Base-by-base conservation (phyloP, 139 green algal genomes). In the Chlorella vulgaris region DNA sequence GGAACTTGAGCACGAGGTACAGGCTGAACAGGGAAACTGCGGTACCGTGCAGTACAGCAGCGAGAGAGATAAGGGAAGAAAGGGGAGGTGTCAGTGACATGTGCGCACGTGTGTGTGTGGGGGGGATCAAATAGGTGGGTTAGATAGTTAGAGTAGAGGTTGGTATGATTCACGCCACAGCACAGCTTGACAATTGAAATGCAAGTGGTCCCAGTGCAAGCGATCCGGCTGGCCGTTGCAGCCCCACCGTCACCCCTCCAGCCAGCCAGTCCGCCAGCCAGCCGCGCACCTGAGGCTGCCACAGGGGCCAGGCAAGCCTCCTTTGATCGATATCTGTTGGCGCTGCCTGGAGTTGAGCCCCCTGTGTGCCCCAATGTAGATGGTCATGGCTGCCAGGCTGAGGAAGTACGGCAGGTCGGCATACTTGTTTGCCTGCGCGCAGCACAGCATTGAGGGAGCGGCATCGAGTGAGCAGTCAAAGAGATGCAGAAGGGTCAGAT, bases 281-380 rank as follows among this genome's bases (percentile, higher is more conserved):
- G 15, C 47, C 47, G 10, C 65, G 2, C 73, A 79, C 73, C 73
- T 26, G 73, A 79, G 7, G 92, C 91, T 0, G 85, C 39, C 5
- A 97, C 21, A 2, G 93, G 93, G 5, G 91, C 91, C 33, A 96
- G n/a, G 78, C 2, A 89, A 62, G 5, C 93, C 90, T 87, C 96
- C 84, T 50, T 90, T 90, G 28, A 97, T 26, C 3, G 31, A 83
- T n/a, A 97, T 89, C 73, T 92, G 88, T 85, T 95, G 89, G 18
- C 90, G 77, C 28, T 85, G 55, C 39, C 87, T 84, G 22, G 81
- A 88, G 35, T 90, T 95, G 1, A 96, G 88, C 2, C 81, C 88
- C 5, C 88, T 78, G 80, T 97, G 94, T 0, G 93, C 85, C 1
- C 92, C 94, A 29, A 97, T 95, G 88, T 97, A 98, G 28, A 97